Base-by-base conservation (phyloP, 2,329 filamentous ascomycete species). In the Sporothrix curviconia region DNA sequence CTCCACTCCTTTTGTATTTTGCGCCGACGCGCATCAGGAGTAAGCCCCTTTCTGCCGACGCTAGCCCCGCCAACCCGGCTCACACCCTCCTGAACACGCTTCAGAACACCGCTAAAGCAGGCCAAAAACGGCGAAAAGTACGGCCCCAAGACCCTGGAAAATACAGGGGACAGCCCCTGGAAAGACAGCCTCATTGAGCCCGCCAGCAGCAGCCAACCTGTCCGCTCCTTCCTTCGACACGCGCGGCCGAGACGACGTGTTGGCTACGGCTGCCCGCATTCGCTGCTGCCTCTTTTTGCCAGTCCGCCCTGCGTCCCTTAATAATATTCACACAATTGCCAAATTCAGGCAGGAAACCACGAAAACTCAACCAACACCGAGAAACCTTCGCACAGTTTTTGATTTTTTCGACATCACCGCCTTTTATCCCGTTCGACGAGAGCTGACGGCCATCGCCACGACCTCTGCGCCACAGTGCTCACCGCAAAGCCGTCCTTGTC, bases 191-290 rank as follows among this genome's bases (percentile, higher is more conserved):
- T n/a, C n/a, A n/a, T n/a, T n/a, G n/a, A n/a, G n/a, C n/a, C n/a
- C n/a, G n/a, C n/a, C n/a, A n/a, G n/a, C n/a, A n/a, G 15, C 15
- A 19, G 49, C 30, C 22, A 49, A 28, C 44, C 22, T 39, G 14
- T 22, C 47, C n/a, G 19, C 55, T 54, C 39, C 37, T 43, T 34
- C 36, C 49, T 52, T 40, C 19, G 55, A 52, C 34, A 28, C 55
- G 47, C 51, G 51, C 55, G 47, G 55, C 55, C 25, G 12, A 47
- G n/a, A n/a, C n/a, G 55, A 57, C 46, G 55, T 57, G 55, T 57
- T 43, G 54, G 50, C 44, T 36, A 22, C 17, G 17, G 24, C 42
- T 17, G 36, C 54, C n/a, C 24, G 9, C 40, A 57, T 39, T 52
- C 47, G 55, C 47, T 44, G 55, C 7, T 52, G 47, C 55, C 47